Conservation (phyloP, 345 rosid genomes). For the Camelina neglecta region DNA sequence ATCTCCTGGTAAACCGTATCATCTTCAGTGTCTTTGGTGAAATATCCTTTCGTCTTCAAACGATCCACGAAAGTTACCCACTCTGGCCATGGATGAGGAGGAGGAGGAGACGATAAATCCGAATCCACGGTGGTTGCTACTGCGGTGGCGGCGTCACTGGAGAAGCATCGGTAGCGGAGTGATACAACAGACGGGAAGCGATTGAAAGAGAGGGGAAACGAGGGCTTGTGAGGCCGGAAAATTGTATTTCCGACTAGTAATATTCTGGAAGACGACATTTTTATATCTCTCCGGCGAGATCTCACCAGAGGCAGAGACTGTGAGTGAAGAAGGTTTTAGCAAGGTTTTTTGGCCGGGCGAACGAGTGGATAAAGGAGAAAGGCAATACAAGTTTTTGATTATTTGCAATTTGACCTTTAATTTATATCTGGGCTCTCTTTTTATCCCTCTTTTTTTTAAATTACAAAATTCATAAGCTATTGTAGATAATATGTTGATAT, state of each 20-base stretch:
- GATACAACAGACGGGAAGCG: slow-evolving; percentile 32
- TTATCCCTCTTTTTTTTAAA: not conserved
- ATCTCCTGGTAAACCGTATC: slow-evolving; percentile 54
- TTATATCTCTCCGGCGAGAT: slow-evolving; percentile 18
- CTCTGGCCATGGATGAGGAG: slow-evolving; percentile 87
- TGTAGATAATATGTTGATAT: no score
- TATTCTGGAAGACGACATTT: slow-evolving; percentile 59
- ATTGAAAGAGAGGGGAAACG: slow-evolving; percentile 36
- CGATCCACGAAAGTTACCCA: slow-evolving; percentile 79
- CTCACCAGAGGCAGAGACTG: slow-evolving; percentile 17
- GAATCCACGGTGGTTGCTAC: slow-evolving; percentile 13
- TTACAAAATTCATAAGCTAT: no score
- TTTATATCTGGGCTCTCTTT: not conserved
- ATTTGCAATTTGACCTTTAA: slow-evolving; percentile 24
- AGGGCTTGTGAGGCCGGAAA: slow-evolving; percentile 45
- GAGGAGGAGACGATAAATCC: slow-evolving; percentile 14
- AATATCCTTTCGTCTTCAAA: slow-evolving; percentile 73
- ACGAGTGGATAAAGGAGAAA: slow-evolving; percentile 36
- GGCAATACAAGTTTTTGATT: not conserved
- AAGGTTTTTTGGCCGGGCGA: slow-evolving; percentile 29
- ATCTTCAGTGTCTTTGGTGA: slow-evolving; percentile 43
- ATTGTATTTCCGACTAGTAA: slow-evolving; percentile 50
- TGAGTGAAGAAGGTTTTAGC: slow-evolving; percentile 33
- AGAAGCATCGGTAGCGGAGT: slow-evolving; percentile 42
- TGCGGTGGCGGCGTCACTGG: slow-evolving; percentile 42